These are phyloP conservation scores for Lactarius tabidus DNA, from an alignment of 768 basidiomycete genomes.

Conservation along the genomic window DNA sequence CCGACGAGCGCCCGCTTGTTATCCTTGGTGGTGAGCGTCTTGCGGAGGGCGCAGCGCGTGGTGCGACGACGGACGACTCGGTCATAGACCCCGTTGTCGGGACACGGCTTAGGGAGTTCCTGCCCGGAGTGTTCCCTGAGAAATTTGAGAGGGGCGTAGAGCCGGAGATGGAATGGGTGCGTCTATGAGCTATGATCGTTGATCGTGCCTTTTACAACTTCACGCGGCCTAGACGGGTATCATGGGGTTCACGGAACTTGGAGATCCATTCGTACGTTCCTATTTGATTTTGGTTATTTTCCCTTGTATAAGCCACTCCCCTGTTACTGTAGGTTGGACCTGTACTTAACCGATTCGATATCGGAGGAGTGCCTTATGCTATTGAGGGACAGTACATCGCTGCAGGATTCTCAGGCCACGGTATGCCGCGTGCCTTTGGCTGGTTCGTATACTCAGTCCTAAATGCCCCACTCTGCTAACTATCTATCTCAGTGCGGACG, in stretches of 20 bases:
- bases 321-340: conserved; percentile 52
- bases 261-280: conserved; percentile 62
- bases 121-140: conserved; percentile 54
- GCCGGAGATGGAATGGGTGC: conserved; percentile 81
- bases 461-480: not conserved
- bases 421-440: conserved; percentile 72
- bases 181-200: conserved; percentile 28
- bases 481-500: conserved; percentile 50
- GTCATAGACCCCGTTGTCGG: conserved; percentile 46
- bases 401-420: conserved; percentile 74
- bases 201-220: not conserved
- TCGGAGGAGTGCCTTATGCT: conserved; percentile 29
- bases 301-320: too few species aligned
- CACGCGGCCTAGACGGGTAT: conserved; percentile 60
- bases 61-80: conserved; percentile 54
- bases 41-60: conserved; percentile 44
- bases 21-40: conserved; percentile 72
- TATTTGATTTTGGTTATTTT: not conserved
- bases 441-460: conserved; percentile 43
- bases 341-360: conserved; percentile 36
- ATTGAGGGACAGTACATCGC: conserved; percentile 64
- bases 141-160: conserved; percentile 45
- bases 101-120: conserved; percentile 49
- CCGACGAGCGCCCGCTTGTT: conserved; percentile 48
- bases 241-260: conserved; percentile 64